phyloP scores from a whole-genome alignment of 2,329 filamentous ascomycete species.

The Phoma sp. region DNA sequence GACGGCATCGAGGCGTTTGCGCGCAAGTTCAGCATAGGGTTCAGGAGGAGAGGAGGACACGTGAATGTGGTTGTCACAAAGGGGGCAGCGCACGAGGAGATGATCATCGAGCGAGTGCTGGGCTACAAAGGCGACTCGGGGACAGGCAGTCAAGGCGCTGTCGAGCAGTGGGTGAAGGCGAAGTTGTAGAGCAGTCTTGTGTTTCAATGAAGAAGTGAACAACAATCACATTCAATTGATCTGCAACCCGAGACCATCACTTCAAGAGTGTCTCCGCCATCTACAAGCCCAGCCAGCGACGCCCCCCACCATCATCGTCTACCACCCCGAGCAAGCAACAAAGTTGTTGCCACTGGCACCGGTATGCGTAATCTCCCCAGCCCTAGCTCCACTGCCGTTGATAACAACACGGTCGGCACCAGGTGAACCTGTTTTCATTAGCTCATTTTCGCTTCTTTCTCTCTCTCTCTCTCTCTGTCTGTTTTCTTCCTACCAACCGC shows the following conservation, averaged over 20 bases:
- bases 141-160: conserved; percentile 44
- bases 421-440: conserved; percentile 58
- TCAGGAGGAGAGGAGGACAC: conserved; percentile 37
- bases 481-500: no score
- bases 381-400: conserved; percentile 62
- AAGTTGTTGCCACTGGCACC: conserved; percentile 73
- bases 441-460: background rate
- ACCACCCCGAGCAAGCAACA: conserved; percentile 62
- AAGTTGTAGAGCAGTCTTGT: conserved; percentile 32
- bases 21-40: conserved; percentile 54
- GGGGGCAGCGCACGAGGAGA: conserved; percentile 51
- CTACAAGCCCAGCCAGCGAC: background rate
- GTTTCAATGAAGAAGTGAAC: background rate
- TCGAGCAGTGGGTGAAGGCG: conserved; percentile 49
- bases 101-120: conserved; percentile 50
- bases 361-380: conserved; percentile 72
- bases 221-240: background rate
- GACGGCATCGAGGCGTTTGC: conserved; percentile 62
- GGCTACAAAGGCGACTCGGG: conserved; percentile 47
- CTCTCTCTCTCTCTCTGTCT: no score
- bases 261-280: conserved; percentile 2
- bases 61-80: conserved; percentile 47
- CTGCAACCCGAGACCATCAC: background rate
- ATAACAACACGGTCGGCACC: conserved; percentile 72
- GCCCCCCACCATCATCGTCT: background rate